phyloP scores from a whole-genome alignment of 2,329 filamentous ascomycete species.

The Penicillium sp. region DNA sequence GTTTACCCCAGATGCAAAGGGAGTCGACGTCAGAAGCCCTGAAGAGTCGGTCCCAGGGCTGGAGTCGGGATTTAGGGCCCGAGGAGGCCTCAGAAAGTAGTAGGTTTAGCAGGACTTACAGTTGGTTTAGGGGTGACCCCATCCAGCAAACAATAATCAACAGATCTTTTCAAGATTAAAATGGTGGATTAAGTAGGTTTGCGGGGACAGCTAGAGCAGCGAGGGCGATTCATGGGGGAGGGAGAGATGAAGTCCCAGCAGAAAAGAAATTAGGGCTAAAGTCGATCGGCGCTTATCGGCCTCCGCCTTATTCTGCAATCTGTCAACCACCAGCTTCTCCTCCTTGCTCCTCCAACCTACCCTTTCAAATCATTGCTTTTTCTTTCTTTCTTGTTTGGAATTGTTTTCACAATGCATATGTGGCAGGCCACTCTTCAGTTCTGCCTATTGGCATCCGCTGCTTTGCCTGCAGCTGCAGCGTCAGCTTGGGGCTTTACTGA shows the following conservation, averaged over 20 bases:
- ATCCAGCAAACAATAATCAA: background rate
- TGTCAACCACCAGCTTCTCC: slow-evolving; percentile 8
- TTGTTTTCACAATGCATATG: slow-evolving; percentile 37
- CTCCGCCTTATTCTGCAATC: slow-evolving; percentile 27
- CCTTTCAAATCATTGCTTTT: slow-evolving; percentile 2
- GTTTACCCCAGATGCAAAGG: background rate
- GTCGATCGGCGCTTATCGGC: slow-evolving; percentile 29
- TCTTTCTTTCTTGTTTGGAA: slow-evolving; percentile 1
- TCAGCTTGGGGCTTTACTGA: slow-evolving; percentile 64
- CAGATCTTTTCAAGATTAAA: background rate
- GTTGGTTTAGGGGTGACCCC: background rate
- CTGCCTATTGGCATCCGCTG: slow-evolving; percentile 37
- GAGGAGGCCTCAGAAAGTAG: slow-evolving; percentile 9
- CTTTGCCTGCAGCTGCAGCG: slow-evolving; percentile 45
- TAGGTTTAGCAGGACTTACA: background rate
- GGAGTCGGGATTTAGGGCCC: slow-evolving; percentile 16
- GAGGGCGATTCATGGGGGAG: slow-evolving; percentile 1
- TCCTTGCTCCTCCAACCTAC: slow-evolving; percentile 7
- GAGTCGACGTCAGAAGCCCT: slow-evolving; percentile 19
- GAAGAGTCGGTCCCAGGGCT: slow-evolving; percentile 11
- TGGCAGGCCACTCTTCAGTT: slow-evolving; percentile 37
- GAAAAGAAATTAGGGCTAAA: slow-evolving; percentile 42
- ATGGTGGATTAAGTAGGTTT: background rate
- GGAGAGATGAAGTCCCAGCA: slow-evolving; percentile 17
- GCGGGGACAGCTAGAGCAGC: background rate